Evolutionary conservation across 169 alveolate genomes (phyloP), one percentile per base, ranked within the genome.

Genomic region (Blepharisma undulans): DNA sequence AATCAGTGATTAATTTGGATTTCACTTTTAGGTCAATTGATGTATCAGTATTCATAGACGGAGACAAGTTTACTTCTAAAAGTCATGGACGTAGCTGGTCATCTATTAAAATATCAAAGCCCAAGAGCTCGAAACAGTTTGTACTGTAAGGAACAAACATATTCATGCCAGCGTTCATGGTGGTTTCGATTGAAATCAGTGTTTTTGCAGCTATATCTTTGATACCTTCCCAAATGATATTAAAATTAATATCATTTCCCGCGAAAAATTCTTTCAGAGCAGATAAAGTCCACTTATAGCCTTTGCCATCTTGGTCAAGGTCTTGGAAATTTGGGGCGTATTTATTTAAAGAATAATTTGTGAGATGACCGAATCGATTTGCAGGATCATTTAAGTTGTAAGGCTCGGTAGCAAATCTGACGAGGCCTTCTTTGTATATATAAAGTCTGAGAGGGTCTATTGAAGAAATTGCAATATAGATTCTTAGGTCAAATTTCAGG

Each of bases 191-290:
- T 30, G 98, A 93, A 72, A 95, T 95, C 66, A 95, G 92, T 59
- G 97, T 95, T 94, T 97, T 97, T 1, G 95, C 89, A 6, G 96
- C 94, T n/a, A 97, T 93, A 89, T 94, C 98, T 92, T 96, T 82
- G 19, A 96, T 96, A 79, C 91, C 93, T 18, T 88, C 91, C 96
- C 97, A 95, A 71, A 96, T 78, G 36, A 85, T 22, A 34, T 92
- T 91, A 90, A 90, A 82, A 80, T 93, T 93, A 25, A 93, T 76
- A 18, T 93, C 95, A 87, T 91, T 21, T 6, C 25, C 4, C 21
- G 22, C 19, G 10, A 87, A 36, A 71, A 72, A 76, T 60, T 72
- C 60, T 61, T 89, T 87, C 27, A 93, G 88, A 10, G 95, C 96
- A 59, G 89, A 84, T 18, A 94, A 78, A 10, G 96, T 87, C 97